Evolutionary conservation across 139 green algal genomes (phyloP), one percentile per base, ranked within the genome.

Genomic region (Deuterostichococcus epilithicus): DNA sequence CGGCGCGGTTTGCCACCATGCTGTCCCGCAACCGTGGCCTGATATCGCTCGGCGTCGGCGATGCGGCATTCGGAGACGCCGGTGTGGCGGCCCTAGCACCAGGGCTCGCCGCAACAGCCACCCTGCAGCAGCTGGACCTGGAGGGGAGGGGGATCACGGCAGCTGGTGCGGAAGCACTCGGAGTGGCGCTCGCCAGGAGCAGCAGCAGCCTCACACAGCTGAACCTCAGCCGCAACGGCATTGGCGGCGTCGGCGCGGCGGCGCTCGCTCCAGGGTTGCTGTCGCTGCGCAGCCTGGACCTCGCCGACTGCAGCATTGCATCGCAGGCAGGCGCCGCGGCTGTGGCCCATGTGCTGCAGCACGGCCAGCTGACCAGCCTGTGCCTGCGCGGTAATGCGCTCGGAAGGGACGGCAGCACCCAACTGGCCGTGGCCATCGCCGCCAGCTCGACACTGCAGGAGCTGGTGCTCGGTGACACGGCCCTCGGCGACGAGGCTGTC

Each of bases 121-220:
- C 66, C 18, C 44, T 80, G n/a, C 39, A 74, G n/a, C 71, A 68
- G 20, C 75, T 80, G 25, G 75, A 80, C 67, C 39, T 80, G 22
- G 37, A 74, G 37, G 72, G n/a, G 10, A 80, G 75, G 66, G 75
- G 71, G 32, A 45, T 68, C 13, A 35, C 52, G 36, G 33, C 58
- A n/a, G 52, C 20, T 5, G 52, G 52, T 20, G 52, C 52, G 3
- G 63, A 30, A 38, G 36, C 32, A 30, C 71, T 76, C 5, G 39
- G 30, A 25, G 15, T 34, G 44, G 42, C 39, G 23, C n/a, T 76
- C 25, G 44, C 26, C 4, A 30, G n/a, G 5, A n/a, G 26, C 3
- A n/a, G 26, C 3, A 42, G 15, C n/a, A 35, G 71, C 30, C 18
- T 76, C 4, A 30, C 30, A 22, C 71, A 76, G 23, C 71, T 76